Base-by-base conservation (phyloP, 805 yeast genomes). In the Sungouiella blattae region DNA sequence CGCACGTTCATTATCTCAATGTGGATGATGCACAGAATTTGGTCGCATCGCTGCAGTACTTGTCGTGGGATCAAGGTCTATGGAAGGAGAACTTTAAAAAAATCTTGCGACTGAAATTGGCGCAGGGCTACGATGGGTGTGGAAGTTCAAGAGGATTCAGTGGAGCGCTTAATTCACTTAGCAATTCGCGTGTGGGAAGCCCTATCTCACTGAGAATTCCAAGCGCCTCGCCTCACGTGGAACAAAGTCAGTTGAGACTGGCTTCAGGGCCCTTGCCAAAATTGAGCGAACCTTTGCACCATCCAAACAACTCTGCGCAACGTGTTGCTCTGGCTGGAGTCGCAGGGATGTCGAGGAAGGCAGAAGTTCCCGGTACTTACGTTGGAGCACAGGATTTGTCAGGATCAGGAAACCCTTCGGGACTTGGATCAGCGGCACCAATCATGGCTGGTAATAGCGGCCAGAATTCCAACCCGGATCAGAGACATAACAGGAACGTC, bases 41-140 rank as follows among this genome's bases (percentile, higher is more conserved):
- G 29, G 32, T 53, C 8, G 40, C 43, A 18, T 36, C 49, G 3
- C 50, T 49, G 18, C 59, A 46, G 35, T 64, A 51, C 35, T 49
- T 66, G 34, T 37, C 43, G 22, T 67, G 73, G 73, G 69, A 63
- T 41, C 57, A 55, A 14, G 52, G 56, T 14, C 44, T 50, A 16
- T 67, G 73, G 73, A 53, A 46, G 21, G 42, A 37, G 3, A 57
- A 57, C 26, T 50, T 67, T 21, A 60, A 58, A 35, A 21, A 34
- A 3, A 41, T 67, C 17, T 47, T 67, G 47, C 56, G 53, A 37
- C 49, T 55, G 22, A 67, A 67, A 40, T 49, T 67, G 37, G 64
- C 58, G 21, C 51, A 54, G 37, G 73, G 91, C 6, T 84, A 83
- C 53, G 75, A 75, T 15, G 93, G 94, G 5, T 81, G 87, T 58